Evolutionary conservation across 768 basidiomycete species (phyloP), one percentile per base, ranked within the genome.

Genomic region (Coprinopsis sp.): DNA sequence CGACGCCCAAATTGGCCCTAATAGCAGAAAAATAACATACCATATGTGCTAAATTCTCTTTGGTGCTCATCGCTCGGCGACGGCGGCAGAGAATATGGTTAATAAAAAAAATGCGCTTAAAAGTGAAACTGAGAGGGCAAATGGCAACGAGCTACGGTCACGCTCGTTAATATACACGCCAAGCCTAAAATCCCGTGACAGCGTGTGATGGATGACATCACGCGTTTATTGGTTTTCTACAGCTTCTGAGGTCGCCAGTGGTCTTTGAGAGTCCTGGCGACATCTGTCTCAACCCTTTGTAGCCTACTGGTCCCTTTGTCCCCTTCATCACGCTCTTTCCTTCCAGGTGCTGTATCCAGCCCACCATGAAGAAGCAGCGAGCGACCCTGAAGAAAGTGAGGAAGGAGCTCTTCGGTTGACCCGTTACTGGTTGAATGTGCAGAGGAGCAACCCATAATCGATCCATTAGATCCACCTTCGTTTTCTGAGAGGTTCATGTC

Each of bases 181-280:
- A n/a, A 8, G 30, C 30, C 10, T 31, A n/a, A 31, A 31, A n/a
- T 31, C 30, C 30, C 30, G 30, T 31, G 30, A 31, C 30, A 31
- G 30, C n/a, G n/a, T 31, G 30, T 31, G 30, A 31, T n/a, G n/a
- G 30, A n/a, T 31, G 10, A n/a, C 30, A n/a, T 31, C n/a, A 31
- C 8, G 10, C 10, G 30, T 31, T 31, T 8, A 31, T 31, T n/a
- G 10, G n/a, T 31, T 8, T 31, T 14, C 58, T 64, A 85, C 33
- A 78, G 64, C 49, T 67, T 75, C 46, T 82, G 77, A 0, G 82
- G 86, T 21, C 71, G 65, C 87, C 87, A 89, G 57, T 89, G 84
- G 22, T 69, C 72, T 42, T 65, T 73, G 51, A 88, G 58, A 37
- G 54, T 60, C 46, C 64, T 75, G 11, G 72, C 83, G 6, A 88